Evolutionary conservation across 2,329 filamentous ascomycete species (phyloP).

Genomic region (Fusarium sp.): DNA sequence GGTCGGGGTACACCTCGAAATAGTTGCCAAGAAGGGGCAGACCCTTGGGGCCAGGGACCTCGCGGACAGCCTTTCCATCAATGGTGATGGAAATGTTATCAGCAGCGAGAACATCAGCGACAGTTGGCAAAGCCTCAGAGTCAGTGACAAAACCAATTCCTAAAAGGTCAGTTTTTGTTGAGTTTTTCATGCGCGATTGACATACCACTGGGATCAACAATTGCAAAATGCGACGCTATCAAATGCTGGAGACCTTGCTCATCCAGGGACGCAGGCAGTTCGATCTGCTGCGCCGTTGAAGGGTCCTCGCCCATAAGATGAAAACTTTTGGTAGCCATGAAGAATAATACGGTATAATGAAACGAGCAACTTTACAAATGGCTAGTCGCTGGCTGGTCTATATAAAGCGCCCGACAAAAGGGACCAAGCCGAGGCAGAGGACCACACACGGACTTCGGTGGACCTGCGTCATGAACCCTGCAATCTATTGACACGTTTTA

Average conservation of each 20-base stretch:
- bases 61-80: slow-evolving; percentile 60
- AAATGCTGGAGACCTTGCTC: slow-evolving; percentile 54
- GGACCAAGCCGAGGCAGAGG: slow-evolving; percentile 17
- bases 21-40: slow-evolving; percentile 64
- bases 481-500: slow-evolving; percentile 13
- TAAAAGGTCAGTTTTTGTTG: slow-evolving; percentile 28
- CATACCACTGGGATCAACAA: slow-evolving; percentile 56
- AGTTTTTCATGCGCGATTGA: neutral
- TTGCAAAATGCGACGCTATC: slow-evolving; percentile 56
- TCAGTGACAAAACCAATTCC: slow-evolving; percentile 53
- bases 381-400: slow-evolving; percentile 18
- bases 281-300: slow-evolving; percentile 52
- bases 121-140: slow-evolving; percentile 47
- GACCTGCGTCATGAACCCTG: slow-evolving; percentile 13
- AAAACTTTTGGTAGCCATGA: slow-evolving; percentile 55
- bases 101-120: slow-evolving; percentile 51
- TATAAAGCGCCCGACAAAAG: slow-evolving; percentile 19
- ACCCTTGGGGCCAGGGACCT: slow-evolving; percentile 62
- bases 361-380: slow-evolving; percentile 1
- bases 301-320: slow-evolving; percentile 56
- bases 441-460: slow-evolving; percentile 7
- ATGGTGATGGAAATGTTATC: slow-evolving; percentile 57
- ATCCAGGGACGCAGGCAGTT: slow-evolving; percentile 50
- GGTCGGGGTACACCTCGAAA: slow-evolving; percentile 67
- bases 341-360: neutral